A percentile compares a stretch with the other conserved stretches of the same genome.
Evolutionary conservation across 2,329 filamentous ascomycete genomes (phyloP).

Genomic region (Cytospora chrysosperma): DNA sequence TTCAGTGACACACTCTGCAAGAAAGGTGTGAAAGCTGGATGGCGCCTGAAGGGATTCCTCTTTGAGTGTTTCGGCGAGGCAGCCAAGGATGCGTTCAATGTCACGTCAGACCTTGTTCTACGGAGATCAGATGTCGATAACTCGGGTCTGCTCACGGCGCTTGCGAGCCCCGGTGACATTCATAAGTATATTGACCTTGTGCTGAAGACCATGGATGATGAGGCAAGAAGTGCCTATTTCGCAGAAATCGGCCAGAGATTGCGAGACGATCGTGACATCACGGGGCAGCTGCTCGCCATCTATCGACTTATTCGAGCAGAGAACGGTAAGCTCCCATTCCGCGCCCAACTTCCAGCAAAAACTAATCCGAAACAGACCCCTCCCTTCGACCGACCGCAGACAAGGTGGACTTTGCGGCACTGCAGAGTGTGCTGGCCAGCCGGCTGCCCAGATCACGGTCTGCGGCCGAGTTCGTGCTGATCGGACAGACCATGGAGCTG

Average conservation of each 20-base stretch:
- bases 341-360: background rate
- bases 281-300: slow-evolving; percentile 46
- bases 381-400: slow-evolving; percentile 12
- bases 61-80: slow-evolving; percentile 37
- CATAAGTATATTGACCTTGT: slow-evolving; percentile 32
- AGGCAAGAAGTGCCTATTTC: slow-evolving; percentile 40
- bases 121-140: background rate
- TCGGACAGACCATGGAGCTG: slow-evolving; percentile 42
- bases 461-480: slow-evolving; percentile 36
- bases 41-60: slow-evolving; percentile 47
- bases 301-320: slow-evolving; percentile 37
- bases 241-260: slow-evolving; percentile 37
- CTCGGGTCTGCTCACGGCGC: slow-evolving; percentile 32
- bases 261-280: slow-evolving; percentile 32
- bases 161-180: slow-evolving; percentile 33
- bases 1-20: slow-evolving; percentile 26
- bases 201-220: slow-evolving; percentile 27
- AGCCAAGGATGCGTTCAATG: slow-evolving; percentile 35
- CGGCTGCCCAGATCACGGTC: slow-evolving; percentile 33
- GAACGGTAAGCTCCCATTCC: slow-evolving; percentile 11
- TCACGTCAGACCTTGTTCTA: slow-evolving; percentile 17
- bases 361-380: slow-evolving; percentile 12
- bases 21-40: slow-evolving; percentile 35
- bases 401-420: slow-evolving; percentile 39
- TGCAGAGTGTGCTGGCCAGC: slow-evolving; percentile 42